These are phyloP conservation scores for Candida sanyaensis DNA, from an alignment of 1,139 yeast species.

Conservation along the genomic window DNA sequence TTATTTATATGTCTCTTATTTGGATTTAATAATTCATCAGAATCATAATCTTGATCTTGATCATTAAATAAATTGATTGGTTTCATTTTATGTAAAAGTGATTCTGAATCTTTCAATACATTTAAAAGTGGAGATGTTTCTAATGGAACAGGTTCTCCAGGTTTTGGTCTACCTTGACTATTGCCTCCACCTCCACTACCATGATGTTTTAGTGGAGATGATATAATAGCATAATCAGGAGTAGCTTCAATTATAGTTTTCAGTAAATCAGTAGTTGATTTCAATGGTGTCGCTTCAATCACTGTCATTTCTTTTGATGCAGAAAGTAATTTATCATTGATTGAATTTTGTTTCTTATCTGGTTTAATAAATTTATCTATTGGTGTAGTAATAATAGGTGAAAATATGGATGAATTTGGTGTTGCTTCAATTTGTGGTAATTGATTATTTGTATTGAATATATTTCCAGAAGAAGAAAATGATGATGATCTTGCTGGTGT, in stretches of 20 bases:
- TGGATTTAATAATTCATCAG: slow-evolving; percentile 17
- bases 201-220: slow-evolving; percentile 20
- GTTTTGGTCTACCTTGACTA: slow-evolving; percentile 19
- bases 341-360: background rate
- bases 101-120: slow-evolving; percentile 12
- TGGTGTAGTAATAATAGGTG: slow-evolving; percentile 6
- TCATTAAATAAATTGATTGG: slow-evolving; percentile 4
- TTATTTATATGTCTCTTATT: slow-evolving; percentile 6
- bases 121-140: slow-evolving; percentile 35
- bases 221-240: slow-evolving; percentile 9
- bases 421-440: slow-evolving; percentile 29
- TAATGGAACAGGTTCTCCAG: slow-evolving; percentile 38
- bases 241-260: slow-evolving; percentile 6
- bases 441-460: slow-evolving; percentile 10
- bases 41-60: slow-evolving; percentile 12
- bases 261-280: background rate
- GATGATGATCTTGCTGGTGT: slow-evolving; percentile 10
- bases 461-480: too few relatives aligned
- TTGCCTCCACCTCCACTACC: background rate
- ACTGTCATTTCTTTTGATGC: background rate
- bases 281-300: slow-evolving; percentile 10
- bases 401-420: slow-evolving; percentile 18
- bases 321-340: slow-evolving; percentile 4
- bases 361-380: slow-evolving; percentile 6
- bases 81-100: slow-evolving; percentile 1